These are phyloP conservation scores for Thermomucor indicae-seudaticae DNA, from an alignment of 371 early-diverging fungal genomes.

Conservation along the genomic window DNA sequence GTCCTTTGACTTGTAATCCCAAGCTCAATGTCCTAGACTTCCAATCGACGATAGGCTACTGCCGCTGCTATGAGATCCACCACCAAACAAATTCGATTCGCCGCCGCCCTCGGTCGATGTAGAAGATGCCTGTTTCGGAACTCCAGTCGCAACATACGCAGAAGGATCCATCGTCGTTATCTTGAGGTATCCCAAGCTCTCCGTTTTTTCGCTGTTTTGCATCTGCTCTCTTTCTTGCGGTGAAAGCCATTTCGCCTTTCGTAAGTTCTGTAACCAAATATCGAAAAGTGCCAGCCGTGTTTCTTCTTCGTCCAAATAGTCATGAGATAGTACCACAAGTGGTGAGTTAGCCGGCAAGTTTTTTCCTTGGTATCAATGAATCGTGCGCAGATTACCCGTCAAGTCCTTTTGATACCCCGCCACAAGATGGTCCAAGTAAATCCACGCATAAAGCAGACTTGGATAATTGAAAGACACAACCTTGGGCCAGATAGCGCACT, in stretches of 20 bases:
- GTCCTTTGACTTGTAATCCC: constrained; percentile 48
- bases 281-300: constrained; percentile 82
- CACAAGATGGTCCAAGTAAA: constrained; percentile 83
- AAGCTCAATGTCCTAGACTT: constrained; percentile 17
- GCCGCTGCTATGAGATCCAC: no score
- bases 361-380: constrained; percentile 87
- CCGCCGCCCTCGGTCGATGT: no score
- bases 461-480: constrained; percentile 74
- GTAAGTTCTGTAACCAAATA: constrained; percentile 75
- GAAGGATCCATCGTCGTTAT: constrained; percentile 50
- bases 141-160: constrained; percentile 22
- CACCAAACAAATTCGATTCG: no score
- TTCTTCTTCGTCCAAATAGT: constrained; percentile 88
- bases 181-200: constrained; percentile 24
- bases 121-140: no score
- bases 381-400: constrained; percentile 71
- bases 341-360: constrained; percentile 41
- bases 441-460: constrained; percentile 85
- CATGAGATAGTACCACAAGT: constrained; percentile 20
- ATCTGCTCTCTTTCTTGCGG: constrained; percentile 46
- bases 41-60: constrained; percentile 30
- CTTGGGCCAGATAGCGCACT: constrained; percentile 81
- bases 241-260: constrained; percentile 52
- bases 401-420: constrained; percentile 84
- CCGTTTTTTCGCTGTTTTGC: constrained; percentile 35